phyloP scores from a whole-genome alignment of 78 protist genomes.

The Dictyostelium firmibasis region DNA sequence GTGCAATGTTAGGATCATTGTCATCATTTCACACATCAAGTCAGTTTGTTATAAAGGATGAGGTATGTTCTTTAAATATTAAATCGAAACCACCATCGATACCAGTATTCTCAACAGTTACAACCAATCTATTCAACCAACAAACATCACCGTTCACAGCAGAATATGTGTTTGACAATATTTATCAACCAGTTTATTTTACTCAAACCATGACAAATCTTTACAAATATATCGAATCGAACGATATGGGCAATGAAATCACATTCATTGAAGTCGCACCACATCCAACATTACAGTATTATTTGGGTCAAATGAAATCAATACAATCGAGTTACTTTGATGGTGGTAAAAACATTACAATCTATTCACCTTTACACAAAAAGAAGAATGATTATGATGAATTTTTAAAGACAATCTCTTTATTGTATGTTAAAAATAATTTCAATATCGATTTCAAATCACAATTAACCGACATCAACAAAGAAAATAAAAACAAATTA shows the following conservation, averaged over 20 bases:
- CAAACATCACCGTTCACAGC: neutral
- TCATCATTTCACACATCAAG: conserved; percentile 50
- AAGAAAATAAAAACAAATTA: neutral
- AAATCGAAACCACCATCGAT: neutral
- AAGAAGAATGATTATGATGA: neutral
- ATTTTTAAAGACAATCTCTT: neutral
- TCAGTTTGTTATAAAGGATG: conserved; percentile 2
- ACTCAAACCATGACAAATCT: neutral
- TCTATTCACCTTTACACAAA: neutral
- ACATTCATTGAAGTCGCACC: conserved; percentile 25
- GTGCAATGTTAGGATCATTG: conserved; percentile 15
- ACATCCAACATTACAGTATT: conserved; percentile 8
- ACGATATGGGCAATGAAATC: neutral
- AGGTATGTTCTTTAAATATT: neutral
- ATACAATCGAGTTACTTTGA: neutral
- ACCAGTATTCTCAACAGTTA: neutral
- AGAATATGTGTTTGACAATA: neutral
- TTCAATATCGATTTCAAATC: neutral
- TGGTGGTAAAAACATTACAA: neutral
- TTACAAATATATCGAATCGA: neutral
- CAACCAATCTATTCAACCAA: neutral
- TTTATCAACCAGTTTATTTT: neutral
- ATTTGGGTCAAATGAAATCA: neutral
- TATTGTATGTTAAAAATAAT: neutral
- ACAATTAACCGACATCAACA: neutral